These are phyloP conservation scores for Fusarium secorum DNA, from an alignment of 2,329 filamentous ascomycete species.

Conservation along the genomic window DNA sequence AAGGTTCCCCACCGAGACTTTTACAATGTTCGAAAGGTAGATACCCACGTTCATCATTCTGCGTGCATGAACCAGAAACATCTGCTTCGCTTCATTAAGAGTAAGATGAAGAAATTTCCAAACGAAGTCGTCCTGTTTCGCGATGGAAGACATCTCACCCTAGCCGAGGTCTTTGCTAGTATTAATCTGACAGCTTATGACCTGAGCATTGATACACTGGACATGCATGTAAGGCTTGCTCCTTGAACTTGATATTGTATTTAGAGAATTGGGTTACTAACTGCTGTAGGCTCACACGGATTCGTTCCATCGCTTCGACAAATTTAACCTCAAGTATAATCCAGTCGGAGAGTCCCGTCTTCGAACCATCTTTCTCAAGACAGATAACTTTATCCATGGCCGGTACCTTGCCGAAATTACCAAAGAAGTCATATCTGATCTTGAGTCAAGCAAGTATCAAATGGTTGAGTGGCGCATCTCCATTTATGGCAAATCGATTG, in stretches of 20 bases:
- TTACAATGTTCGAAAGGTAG: conserved; percentile 98
- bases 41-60: conserved; percentile 98
- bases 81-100: conserved; percentile 97
- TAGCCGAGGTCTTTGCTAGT: conserved; percentile 94
- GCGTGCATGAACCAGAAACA: conserved; percentile 99
- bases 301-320: conserved; percentile 98
- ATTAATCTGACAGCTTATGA: conserved; percentile 98
- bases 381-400: conserved; percentile 96
- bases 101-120: conserved; percentile 98
- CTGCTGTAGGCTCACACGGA: conserved; percentile 82
- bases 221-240: conserved; percentile 83
- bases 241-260: neutral
- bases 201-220: conserved; percentile 95
- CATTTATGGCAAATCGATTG: conserved; percentile 88
- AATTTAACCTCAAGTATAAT: conserved; percentile 99
- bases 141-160: conserved; percentile 89
- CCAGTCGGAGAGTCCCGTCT: conserved; percentile 94
- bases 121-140: conserved; percentile 93
- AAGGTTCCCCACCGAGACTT: conserved; percentile 98
- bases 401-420: conserved; percentile 97
- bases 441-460: conserved; percentile 99
- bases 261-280: conserved; percentile 4
- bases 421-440: conserved; percentile 94
- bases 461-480: conserved; percentile 99
- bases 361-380: conserved; percentile 98